Conservation (phyloP, 768 basidiomycete genomes). For the Saitozyma podzolica region DNA sequence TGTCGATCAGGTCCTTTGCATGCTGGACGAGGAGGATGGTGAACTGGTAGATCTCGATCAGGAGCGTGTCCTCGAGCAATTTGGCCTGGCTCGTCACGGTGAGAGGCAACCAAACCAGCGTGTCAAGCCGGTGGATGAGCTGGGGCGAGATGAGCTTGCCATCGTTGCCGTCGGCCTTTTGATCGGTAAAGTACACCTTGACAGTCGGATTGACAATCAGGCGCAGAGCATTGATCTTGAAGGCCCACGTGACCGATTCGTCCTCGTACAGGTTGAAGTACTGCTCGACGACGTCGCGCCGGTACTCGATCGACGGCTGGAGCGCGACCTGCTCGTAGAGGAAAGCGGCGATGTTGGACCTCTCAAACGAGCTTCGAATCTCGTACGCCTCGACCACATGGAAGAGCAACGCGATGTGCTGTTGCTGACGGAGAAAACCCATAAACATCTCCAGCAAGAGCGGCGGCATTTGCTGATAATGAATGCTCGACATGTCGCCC, state of each 20-base stretch:
- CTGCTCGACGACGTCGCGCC: conserved; percentile 77
- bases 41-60: conserved; percentile 85
- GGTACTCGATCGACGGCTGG: conserved; percentile 64
- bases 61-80: conserved; percentile 71
- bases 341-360: conserved; percentile 75
- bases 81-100: conserved; percentile 53
- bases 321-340: conserved; percentile 81
- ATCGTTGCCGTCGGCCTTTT: conserved; percentile 54
- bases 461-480: conserved; percentile 54
- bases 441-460: conserved; percentile 77
- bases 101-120: conserved; percentile 70
- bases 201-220: conserved; percentile 84
- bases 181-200: conserved; percentile 68
- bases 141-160: conserved; percentile 67
- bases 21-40: conserved; percentile 84
- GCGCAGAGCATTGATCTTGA: conserved; percentile 68
- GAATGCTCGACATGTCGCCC: conserved; percentile 35
- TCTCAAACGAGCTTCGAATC: conserved; percentile 76
- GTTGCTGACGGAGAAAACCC: conserved; percentile 60
- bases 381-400: conserved; percentile 80
- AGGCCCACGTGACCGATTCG: conserved; percentile 65
- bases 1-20: conserved; percentile 74
- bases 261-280: conserved; percentile 81
- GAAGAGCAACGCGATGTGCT: conserved; percentile 83
- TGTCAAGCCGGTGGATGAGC: conserved; percentile 64